Evolutionary conservation across 2,329 filamentous ascomycete genomes (phyloP).

Genomic region (Aspergillus piperis): DNA sequence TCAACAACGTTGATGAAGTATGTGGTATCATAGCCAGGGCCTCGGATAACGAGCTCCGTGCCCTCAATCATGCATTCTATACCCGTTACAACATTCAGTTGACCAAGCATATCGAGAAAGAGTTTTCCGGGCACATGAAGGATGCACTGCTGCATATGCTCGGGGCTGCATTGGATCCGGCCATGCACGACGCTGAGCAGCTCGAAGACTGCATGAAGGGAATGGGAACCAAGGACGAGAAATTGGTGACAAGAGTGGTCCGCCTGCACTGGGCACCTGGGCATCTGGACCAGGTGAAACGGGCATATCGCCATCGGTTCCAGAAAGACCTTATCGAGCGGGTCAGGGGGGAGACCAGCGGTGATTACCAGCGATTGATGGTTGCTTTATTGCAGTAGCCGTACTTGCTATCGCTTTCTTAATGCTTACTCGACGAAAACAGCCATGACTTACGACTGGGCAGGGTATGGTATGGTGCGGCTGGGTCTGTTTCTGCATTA

Average conservation of each 20-base stretch:
- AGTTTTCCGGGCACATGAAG: conserved; percentile 93
- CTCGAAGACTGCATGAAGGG: conserved; percentile 90
- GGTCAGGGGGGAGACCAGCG: conserved; percentile 80
- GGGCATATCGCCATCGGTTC: conserved; percentile 73
- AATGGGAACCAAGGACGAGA: conserved; percentile 78
- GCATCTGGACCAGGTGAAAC: conserved; percentile 74
- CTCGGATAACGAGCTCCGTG: conserved; percentile 80
- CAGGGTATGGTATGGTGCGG: not conserved
- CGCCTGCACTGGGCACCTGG: conserved; percentile 79
- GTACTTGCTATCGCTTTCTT: not conserved
- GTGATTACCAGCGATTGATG: conserved; percentile 77
- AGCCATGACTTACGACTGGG: not conserved
- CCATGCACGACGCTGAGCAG: conserved; percentile 76
- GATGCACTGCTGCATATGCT: conserved; percentile 79
- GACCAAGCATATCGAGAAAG: conserved; percentile 72
- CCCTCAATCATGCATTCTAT: conserved; percentile 74
- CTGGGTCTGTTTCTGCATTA: no score
- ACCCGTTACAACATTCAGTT: conserved; percentile 70
- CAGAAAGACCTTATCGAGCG: conserved; percentile 66
- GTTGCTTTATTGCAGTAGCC: conserved; percentile 60
- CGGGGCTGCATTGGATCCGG: conserved; percentile 74
- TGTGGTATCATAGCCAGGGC: conserved; percentile 75
- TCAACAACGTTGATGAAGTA: conserved; percentile 53
- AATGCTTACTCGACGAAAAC: not conserved
- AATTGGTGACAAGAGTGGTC: conserved; percentile 76